Percentiles rank a stretch among this genome's conserved stretches.
phyloP scores from a whole-genome alignment of 2,329 filamentous ascomycete genomes.

The Venturia asperata region DNA sequence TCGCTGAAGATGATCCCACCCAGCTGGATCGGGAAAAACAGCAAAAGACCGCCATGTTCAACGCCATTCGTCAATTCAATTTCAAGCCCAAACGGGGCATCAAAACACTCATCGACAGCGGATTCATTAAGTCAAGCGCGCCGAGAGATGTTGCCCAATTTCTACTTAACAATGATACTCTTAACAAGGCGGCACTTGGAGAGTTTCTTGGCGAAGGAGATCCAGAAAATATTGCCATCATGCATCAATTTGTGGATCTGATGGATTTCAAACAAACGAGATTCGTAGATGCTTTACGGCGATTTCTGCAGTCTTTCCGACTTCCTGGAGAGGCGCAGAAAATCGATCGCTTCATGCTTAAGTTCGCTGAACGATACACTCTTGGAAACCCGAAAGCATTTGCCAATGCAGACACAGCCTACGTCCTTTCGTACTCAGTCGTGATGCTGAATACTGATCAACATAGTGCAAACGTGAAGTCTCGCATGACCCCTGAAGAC shows the following conservation, averaged over 20 bases:
- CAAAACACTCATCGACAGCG: conserved; percentile 72
- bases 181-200: conserved; percentile 88
- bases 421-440: conserved; percentile 91
- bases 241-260: conserved; percentile 93
- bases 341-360: conserved; percentile 98
- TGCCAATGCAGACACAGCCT: conserved; percentile 95
- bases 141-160: conserved; percentile 81
- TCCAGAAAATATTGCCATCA: conserved; percentile 85
- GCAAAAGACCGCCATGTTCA: conserved; percentile 82
- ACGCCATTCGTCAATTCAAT: conserved; percentile 88
- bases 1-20: conserved; percentile 77
- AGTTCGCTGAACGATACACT: conserved; percentile 94
- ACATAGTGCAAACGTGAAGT: conserved; percentile 79
- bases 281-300: conserved; percentile 85
- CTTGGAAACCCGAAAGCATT: conserved; percentile 94
- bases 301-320: conserved; percentile 91
- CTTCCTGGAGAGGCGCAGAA: conserved; percentile 95
- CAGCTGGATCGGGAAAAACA: conserved; percentile 94
- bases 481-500: conserved; percentile 88
- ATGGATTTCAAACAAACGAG: conserved; percentile 91
- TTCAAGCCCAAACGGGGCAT: conserved; percentile 95
- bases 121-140: conserved; percentile 74
- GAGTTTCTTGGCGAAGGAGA: conserved; percentile 95
- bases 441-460: conserved; percentile 95
- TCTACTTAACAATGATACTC: conserved; percentile 67